Evolutionary conservation across 225 moss, liverwort and hornwort genomes (phyloP).

Genomic region (Sphagnum contortum): DNA sequence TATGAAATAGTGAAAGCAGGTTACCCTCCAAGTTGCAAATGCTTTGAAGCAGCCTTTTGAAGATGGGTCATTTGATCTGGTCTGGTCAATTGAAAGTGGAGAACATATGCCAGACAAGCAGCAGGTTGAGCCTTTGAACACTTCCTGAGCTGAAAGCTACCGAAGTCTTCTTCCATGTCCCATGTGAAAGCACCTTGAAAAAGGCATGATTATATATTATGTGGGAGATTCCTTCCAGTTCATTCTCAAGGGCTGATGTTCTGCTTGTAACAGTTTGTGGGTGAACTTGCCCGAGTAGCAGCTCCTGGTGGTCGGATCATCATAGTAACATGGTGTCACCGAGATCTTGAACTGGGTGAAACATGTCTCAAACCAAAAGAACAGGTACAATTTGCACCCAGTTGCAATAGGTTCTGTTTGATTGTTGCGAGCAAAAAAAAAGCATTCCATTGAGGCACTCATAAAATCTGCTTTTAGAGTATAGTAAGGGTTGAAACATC

Average conservation of each 20-base stretch:
- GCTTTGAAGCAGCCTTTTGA: constrained; percentile 83
- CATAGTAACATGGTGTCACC: constrained; percentile 91
- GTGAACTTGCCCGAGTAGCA: constrained; percentile 74
- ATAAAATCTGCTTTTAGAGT: too few species aligned
- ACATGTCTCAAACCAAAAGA: constrained; percentile 56
- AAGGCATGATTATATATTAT: too few species aligned
- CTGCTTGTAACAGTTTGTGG: constrained; percentile 43
- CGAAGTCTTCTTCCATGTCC: too few species aligned
- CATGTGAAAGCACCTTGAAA: too few species aligned
- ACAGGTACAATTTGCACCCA: constrained; percentile 28
- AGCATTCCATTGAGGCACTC: too few species aligned
- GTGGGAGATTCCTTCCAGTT: too few species aligned
- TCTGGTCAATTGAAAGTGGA: constrained; percentile 99
- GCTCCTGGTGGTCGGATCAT: constrained; percentile 82
- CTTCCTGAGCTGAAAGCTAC: too few species aligned
- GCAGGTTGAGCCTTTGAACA: constrained; percentile 27
- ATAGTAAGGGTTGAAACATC: too few species aligned
- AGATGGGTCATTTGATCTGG: constrained; percentile 68
- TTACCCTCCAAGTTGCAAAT: constrained; percentile 73
- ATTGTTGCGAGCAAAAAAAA: too few species aligned
- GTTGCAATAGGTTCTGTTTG: neutral
- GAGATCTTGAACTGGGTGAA: constrained; percentile 78
- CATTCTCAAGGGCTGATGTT: neutral
- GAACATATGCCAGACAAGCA: constrained; percentile 96
- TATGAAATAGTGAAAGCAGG: constrained; percentile 12